Evolutionary conservation across 768 basidiomycete genomes (phyloP), one percentile per base, ranked within the genome.

Genomic region (Podaxis sp.): DNA sequence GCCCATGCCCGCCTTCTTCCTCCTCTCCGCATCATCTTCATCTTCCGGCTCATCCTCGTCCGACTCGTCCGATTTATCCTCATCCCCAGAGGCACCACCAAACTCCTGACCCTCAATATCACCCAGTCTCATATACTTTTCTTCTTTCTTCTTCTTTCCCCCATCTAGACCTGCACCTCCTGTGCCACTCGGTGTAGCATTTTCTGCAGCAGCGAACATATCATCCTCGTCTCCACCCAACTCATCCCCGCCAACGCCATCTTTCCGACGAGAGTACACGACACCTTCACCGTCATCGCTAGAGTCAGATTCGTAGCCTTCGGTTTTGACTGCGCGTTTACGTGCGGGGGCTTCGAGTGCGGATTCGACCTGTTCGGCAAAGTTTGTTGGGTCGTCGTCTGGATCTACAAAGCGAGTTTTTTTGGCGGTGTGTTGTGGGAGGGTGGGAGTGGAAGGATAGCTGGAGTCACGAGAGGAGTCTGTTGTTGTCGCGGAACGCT

Each of bases 41-140:
- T 94, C 88, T 66, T 86, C 85, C 0, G 84, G 82, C 49, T 83
- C 79, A 43, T 79, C 82, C 0, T 80, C 81, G 1, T 77, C 78
- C 2, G 75, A 74, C 7, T 77, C 81, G 15, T 72, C 78, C 5
- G 64, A 70, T 9, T 57, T 57, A 0, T 76, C 84, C 0, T 80
- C 79, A 3, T 72, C 80, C 4, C 33, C 60, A 43, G 59, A 60
- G 0, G 77, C 76, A 41, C 77, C 78, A 25, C 78, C 84, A 67
- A 99, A 98, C 71, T 95, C 96, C 72, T 99, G 97, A 0, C 97
- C 97, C 73, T 98, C 96, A 69, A 98, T 96, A 72, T 99, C 96
- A 6, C 93, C 93, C 17, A 98, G 78, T 54, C 92, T 83, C 74
- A 99, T 77, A 72, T 83, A 97, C 70, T 87, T 85, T 65, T 87